Evolutionary conservation across 202 grass and related monocot genomes (phyloP).

Genomic region (Thinopyrum obtusiflorum): DNA sequence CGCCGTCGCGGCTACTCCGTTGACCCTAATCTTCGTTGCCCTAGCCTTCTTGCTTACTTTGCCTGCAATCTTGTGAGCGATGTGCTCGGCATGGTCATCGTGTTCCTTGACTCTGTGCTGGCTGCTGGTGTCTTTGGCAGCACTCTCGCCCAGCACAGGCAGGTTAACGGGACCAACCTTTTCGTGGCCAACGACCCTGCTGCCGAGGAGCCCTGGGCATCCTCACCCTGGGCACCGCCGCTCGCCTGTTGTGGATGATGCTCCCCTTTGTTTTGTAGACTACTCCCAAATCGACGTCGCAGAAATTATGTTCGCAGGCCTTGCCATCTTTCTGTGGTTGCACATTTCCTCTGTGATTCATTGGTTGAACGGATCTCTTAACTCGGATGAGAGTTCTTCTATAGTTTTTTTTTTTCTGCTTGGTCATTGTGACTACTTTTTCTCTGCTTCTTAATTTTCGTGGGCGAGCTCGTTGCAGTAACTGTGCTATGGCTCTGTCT

Average conservation of each 20-base stretch:
- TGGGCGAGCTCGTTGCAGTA: not conserved
- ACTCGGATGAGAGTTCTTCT: not conserved
- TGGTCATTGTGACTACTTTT: not conserved
- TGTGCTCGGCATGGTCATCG: not conserved
- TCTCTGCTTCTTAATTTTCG: not conserved
- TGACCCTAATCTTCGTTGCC: not conserved
- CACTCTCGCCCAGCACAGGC: not conserved
- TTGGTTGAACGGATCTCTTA: not conserved
- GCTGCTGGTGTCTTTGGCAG: not conserved
- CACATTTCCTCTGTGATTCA: not conserved
- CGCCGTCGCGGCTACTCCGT: not conserved
- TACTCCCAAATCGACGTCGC: not conserved
- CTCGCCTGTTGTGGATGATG: not conserved
- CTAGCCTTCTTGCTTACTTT: not conserved
- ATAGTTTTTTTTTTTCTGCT: not conserved
- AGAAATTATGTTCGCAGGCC: not conserved
- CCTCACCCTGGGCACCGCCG: not conserved
- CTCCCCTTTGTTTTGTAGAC: not conserved
- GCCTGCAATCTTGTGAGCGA: not conserved
- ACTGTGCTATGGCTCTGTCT: not conserved
- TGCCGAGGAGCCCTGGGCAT: not conserved
- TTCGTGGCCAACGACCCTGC: not conserved
- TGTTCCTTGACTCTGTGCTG: not conserved
- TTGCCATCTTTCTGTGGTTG: too few species aligned
- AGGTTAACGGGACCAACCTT: not conserved